These are phyloP conservation scores for Coix lacrymajobi DNA, from an alignment of 176 grass and related monocot genomes.

Conservation along the genomic window DNA sequence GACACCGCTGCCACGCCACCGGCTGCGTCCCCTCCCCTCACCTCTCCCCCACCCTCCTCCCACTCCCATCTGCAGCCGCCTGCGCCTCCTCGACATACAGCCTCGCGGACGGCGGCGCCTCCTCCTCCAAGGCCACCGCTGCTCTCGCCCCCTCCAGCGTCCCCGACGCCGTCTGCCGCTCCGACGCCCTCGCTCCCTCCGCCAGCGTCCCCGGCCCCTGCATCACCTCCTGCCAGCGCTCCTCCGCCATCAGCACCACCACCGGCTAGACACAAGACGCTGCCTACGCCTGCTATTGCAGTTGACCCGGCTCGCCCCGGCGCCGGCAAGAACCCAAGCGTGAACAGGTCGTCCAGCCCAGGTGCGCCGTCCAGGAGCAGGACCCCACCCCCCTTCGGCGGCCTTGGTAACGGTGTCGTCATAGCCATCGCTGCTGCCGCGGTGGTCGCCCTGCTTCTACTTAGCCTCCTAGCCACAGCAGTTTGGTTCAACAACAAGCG, in stretches of 20 bases:
- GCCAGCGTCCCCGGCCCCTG: slow-evolving; percentile 17
- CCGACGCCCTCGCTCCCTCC: slow-evolving; percentile 9
- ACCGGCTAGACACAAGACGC: neutral
- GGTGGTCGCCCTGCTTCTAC: slow-evolving; percentile 28
- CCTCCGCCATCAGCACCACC: slow-evolving; percentile 23
- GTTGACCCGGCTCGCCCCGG: slow-evolving; percentile 17
- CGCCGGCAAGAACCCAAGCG: neutral
- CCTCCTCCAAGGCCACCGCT: neutral
- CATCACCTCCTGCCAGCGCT: slow-evolving; percentile 18
- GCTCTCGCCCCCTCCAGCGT: neutral
- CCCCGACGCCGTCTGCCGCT: slow-evolving; percentile 11
- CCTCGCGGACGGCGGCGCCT: neutral
- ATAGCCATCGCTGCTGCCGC: slow-evolving; percentile 31
- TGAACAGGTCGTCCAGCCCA: slow-evolving; percentile 5
- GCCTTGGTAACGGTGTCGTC: neutral
- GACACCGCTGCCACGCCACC: slow-evolving; percentile 2
- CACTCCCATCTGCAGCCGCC: neutral
- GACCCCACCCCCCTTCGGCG: neutral
- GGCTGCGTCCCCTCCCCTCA: neutral
- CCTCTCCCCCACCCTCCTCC: slow-evolving; percentile 2
- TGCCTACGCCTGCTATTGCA: slow-evolving; percentile 42
- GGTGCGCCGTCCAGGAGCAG: neutral
- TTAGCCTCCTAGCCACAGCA: slow-evolving; percentile 42
- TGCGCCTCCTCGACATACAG: neutral
- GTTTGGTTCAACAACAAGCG: slow-evolving; percentile 54